Percentiles rank a stretch among this genome's conserved stretches.
Evolutionary conservation across 805 yeast species (phyloP).

Genomic region (Wickerhamiella vanderwaltii): DNA sequence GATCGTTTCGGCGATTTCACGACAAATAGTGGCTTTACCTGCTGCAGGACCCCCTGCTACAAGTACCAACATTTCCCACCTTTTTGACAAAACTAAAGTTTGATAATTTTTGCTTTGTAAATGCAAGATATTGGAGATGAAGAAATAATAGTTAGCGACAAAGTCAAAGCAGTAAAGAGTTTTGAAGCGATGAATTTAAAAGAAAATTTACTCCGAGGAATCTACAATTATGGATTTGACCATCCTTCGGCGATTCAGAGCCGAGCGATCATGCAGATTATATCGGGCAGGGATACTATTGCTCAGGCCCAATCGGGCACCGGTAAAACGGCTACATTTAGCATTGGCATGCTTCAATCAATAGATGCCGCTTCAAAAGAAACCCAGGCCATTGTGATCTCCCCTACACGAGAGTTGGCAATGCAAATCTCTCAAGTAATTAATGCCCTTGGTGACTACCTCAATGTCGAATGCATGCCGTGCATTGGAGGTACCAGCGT

Average conservation of each 20-base stretch:
- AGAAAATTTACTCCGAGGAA: constrained; percentile 39
- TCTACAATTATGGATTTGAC: constrained; percentile 72
- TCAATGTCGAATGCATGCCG: constrained; percentile 79
- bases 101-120: constrained; percentile 4
- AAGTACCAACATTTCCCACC: constrained; percentile 30
- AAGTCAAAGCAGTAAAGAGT: constrained; percentile 30
- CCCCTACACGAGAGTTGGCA: constrained; percentile 96
- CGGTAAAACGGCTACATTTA: constrained; percentile 97
- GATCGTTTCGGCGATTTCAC: constrained; percentile 27
- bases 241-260: constrained; percentile 73
- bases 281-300: constrained; percentile 59
- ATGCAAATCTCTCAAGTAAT: constrained; percentile 85
- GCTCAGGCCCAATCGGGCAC: constrained; percentile 99
- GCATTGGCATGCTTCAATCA: constrained; percentile 84
- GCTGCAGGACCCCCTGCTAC: constrained; percentile 55
- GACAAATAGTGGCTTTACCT: constrained; percentile 35
- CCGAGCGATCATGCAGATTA: constrained; percentile 67
- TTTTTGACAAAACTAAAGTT: background rate
- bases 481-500: constrained; percentile 89
- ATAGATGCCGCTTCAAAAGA: constrained; percentile 62
- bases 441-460: constrained; percentile 70
- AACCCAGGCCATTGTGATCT: constrained; percentile 78
- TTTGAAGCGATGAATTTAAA: constrained; percentile 27
- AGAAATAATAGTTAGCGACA: constrained; percentile 52
- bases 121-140: constrained; percentile 22